Conservation (phyloP, 2,329 filamentous ascomycete genomes). For the Sarocladiaceae sp. region DNA sequence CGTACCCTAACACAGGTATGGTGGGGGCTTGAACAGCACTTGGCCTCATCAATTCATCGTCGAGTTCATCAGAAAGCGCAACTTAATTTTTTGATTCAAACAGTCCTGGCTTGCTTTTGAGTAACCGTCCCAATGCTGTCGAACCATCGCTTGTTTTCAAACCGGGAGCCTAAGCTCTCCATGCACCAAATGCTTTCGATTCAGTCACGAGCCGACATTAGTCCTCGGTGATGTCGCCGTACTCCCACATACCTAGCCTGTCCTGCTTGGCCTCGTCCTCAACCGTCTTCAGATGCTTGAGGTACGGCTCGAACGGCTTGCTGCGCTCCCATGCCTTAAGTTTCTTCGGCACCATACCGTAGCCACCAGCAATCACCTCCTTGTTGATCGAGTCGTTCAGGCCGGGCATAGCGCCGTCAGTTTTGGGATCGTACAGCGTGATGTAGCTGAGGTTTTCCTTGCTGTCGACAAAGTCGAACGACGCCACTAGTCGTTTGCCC, state of each 20-base stretch:
- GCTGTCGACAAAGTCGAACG: conserved; percentile 75
- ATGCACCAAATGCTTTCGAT: too few species aligned
- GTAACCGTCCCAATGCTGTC: not conserved
- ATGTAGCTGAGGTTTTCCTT: conserved; percentile 80
- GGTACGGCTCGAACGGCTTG: conserved; percentile 59
- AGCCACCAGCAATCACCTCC: conserved; percentile 74
- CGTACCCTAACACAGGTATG: too few species aligned
- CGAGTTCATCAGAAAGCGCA: too few species aligned
- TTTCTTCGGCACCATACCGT: conserved; percentile 89
- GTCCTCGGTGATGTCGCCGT: conserved; percentile 91
- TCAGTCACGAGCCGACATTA: too few species aligned
- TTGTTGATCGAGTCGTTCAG: conserved; percentile 80
- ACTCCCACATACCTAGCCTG: conserved; percentile 92
- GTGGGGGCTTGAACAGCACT: too few species aligned
- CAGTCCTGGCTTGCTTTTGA: conserved; percentile 4
- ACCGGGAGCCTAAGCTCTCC: too few species aligned
- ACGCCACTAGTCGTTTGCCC: conserved; percentile 74
- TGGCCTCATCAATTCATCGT: too few species aligned
- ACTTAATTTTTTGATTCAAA: not conserved
- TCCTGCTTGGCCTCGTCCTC: conserved; percentile 74
- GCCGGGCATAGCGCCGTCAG: conserved; percentile 45
- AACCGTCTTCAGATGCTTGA: conserved; percentile 65
- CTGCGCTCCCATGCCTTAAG: conserved; percentile 83
- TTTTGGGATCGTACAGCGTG: conserved; percentile 76
- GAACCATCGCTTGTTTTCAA: not conserved